Evolutionary conservation across 164 flowering plant genomes (phyloP), one percentile per base, ranked within the genome.

Genomic region (Sedum album): DNA sequence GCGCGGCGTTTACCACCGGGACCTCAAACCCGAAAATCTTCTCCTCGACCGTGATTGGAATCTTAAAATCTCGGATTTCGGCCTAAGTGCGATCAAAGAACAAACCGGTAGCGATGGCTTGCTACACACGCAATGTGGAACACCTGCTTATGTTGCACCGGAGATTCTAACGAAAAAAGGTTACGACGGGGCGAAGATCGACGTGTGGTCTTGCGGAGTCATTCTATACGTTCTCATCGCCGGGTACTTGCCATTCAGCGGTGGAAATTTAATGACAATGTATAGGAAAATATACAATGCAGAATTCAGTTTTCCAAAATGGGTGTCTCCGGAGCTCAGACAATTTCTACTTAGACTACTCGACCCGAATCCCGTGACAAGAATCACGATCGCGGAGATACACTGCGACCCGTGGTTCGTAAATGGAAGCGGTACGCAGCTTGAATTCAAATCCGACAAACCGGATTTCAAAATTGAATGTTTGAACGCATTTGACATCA

Each of bases 401-500:
- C n/a, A n/a, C 13, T 23, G 57, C 9, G 57, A 51, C 11, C 57
- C 57, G 7, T 51, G 57, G 57, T 51, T 51, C 28, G 21, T 26
- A 2, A 51, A 51, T 7, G 38, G 38, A 21, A 26, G 57, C 11
- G 70, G 35, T 20, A 25, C 51, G 36, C 42, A 53, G 1, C 73
- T 55, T 35, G 38, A 35, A n/a, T n/a, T n/a, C n/a, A n/a, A n/a
- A n/a, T n/a, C n/a, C n/a, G n/a, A n/a, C n/a, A n/a, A n/a, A n/a
- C n/a, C n/a, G n/a, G n/a, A n/a, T n/a, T n/a, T 0, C 69, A 38
- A 8, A 66, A 68, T 20, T 53, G 73, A 74, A 46, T 65, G 28
- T 31, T 31, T 87, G 70, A 91, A 91, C 69, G 97, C 95, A 0
- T 91, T 91, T 60, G 87, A 89, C 51, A 69, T 91, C 14, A 88